Base-by-base conservation (phyloP, 2,329 filamentous ascomycete species). In the Fusarium piperis region DNA sequence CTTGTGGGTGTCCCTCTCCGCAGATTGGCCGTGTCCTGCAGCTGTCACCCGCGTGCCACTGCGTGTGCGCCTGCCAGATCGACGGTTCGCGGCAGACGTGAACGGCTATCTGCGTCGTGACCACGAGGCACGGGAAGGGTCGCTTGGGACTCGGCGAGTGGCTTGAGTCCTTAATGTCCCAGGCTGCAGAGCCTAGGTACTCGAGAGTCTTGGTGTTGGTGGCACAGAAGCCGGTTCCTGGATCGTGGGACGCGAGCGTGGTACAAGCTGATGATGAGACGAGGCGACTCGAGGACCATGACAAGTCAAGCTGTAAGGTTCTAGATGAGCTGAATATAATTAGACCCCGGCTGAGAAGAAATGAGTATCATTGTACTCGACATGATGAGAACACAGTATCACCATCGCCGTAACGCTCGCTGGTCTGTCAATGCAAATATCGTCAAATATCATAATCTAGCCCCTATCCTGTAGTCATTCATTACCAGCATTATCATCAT, bases 401-500 rank as follows among this genome's bases (percentile, higher is more conserved):
- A 48, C 44, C 11, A 30, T 48, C 11, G 16, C 18, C 16, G 11
- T 48, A 48, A 13, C 26, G 44, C 44, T 38, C 53, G 59, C 13
- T 30, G 71, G 51, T 53, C 16, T 67, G 52, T 70, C 71, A 72
- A 76, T 73, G 74, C 57, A 72, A 73, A 48, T 30, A 48, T 48
- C 44, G 44, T 30, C 44, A 48, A 48, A 48, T 48, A 48, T 76
- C 71, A 67, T 74, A 76, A 64, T 74, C 60, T 72, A 74, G 16
- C 67, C 68, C 53, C 55, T 59, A 32, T 68, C 68, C 71, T 33
- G 53, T 67, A 36, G 46, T 30, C 26, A 48, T 48, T 74, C 72
- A 72, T 76, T 65, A 72, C 56, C 58, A 56, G 65, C 26, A 72
- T 72, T 67, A 68, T 74, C 65, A 60, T 73, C 58, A 73, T 66